Evolutionary conservation across 441 rosid species (phyloP).

Genomic region (Monsonia emarginata): DNA sequence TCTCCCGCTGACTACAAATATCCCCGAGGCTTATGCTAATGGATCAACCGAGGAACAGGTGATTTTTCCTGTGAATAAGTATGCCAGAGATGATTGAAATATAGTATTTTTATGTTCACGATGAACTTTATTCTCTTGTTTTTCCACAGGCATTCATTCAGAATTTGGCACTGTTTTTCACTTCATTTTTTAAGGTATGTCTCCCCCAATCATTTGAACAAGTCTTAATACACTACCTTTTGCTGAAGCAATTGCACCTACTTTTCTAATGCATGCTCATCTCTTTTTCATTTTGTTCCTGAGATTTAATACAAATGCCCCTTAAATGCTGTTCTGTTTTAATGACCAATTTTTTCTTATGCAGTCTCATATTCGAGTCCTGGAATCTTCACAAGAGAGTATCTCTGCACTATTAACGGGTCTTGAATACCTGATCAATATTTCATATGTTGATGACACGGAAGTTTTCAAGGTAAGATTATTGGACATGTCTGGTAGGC

Average conservation of each 20-base stretch:
- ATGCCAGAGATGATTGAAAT: slow-evolving; percentile 4
- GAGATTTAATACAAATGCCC: not conserved
- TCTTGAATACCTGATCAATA: slow-evolving; percentile 81
- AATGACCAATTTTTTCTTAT: not conserved
- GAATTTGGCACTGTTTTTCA: slow-evolving; percentile 88
- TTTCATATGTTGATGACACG: slow-evolving; percentile 96
- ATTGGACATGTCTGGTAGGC: not conserved
- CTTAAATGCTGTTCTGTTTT: not conserved
- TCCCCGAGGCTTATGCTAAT: slow-evolving; percentile 84
- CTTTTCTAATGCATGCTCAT: not conserved
- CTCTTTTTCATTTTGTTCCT: not conserved
- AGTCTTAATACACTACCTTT: not conserved
- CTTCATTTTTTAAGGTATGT: slow-evolving; percentile 85
- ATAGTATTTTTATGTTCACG: slow-evolving; percentile 1
- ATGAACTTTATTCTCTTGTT: slow-evolving; percentile 5
- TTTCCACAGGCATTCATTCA: slow-evolving; percentile 86
- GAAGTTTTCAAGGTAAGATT: slow-evolving; percentile 86
- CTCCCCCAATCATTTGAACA: slow-evolving; percentile 5
- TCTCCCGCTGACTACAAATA: slow-evolving; percentile 66
- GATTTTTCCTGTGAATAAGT: slow-evolving; percentile 21
- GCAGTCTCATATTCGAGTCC: slow-evolving; percentile 83
- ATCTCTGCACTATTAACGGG: slow-evolving; percentile 58
- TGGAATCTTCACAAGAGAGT: slow-evolving; percentile 69
- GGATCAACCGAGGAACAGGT: slow-evolving; percentile 93
- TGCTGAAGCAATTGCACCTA: not conserved